phyloP scores from a whole-genome alignment of 2,329 filamentous ascomycete species.

The Plenodomus tracheiphilus region DNA sequence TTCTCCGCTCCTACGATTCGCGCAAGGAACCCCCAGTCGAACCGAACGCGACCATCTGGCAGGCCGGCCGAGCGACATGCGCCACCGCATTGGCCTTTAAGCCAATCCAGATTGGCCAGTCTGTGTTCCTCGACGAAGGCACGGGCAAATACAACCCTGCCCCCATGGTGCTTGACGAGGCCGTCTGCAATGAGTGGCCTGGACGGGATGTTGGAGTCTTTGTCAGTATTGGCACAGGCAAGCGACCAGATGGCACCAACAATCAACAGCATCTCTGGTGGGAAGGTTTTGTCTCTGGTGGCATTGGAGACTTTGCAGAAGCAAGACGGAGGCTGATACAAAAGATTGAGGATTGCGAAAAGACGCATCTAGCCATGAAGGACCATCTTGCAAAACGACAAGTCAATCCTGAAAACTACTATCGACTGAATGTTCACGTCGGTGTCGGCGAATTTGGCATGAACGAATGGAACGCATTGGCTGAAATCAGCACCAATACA shows the following conservation, averaged over 20 bases:
- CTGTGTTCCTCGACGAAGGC: slow-evolving; percentile 91
- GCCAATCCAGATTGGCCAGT: slow-evolving; percentile 90
- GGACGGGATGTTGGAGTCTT: slow-evolving; percentile 91
- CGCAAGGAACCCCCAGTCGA: slow-evolving; percentile 87
- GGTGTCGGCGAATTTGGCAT: slow-evolving; percentile 97
- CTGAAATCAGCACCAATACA: slow-evolving; percentile 92
- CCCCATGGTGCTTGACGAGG: slow-evolving; percentile 84
- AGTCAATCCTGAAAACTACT: slow-evolving; percentile 89
- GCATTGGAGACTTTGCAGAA: slow-evolving; percentile 86
- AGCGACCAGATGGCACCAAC: slow-evolving; percentile 73
- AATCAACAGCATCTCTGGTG: slow-evolving; percentile 79
- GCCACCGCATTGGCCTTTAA: slow-evolving; percentile 94
- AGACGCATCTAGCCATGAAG: slow-evolving; percentile 84
- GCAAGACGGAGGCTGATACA: slow-evolving; percentile 79
- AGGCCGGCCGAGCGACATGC: slow-evolving; percentile 91
- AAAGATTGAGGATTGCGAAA: slow-evolving; percentile 95
- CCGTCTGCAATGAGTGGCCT: slow-evolving; percentile 90
- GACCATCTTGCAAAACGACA: slow-evolving; percentile 76
- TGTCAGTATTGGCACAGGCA: slow-evolving; percentile 91
- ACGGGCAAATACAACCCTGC: slow-evolving; percentile 89
- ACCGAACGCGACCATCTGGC: slow-evolving; percentile 94
- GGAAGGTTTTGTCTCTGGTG: slow-evolving; percentile 75
- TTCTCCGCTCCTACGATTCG: slow-evolving; percentile 94
- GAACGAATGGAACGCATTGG: slow-evolving; percentile 96
- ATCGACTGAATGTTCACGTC: slow-evolving; percentile 93